Percentiles rank a stretch among this genome's conserved stretches.
phyloP scores from a whole-genome alignment of 148 eudicot species.

The Persicaria maculosa region DNA sequence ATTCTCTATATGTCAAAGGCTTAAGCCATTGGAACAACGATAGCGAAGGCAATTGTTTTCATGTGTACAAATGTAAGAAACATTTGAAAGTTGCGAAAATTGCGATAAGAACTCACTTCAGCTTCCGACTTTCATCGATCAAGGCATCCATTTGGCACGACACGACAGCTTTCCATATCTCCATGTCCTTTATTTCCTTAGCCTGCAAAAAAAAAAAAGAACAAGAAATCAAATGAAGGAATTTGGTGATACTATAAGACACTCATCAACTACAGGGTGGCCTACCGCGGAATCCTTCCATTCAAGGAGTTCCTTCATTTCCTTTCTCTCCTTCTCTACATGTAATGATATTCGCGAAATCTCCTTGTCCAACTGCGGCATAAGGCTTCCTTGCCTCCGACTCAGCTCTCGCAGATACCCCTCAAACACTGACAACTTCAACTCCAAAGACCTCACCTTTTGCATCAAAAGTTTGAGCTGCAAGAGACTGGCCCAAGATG shows the following conservation, averaged over 20 bases:
- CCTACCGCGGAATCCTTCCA: slow-evolving; percentile 70
- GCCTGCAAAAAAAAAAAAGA: slow-evolving; percentile 32
- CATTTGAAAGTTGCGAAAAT: background rate
- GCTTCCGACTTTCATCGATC: slow-evolving; percentile 44
- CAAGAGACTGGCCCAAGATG: too few species aligned
- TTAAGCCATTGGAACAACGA: too few species aligned
- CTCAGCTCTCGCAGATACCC: slow-evolving; percentile 64
- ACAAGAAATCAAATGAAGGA: background rate
- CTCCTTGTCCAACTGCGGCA: slow-evolving; percentile 67
- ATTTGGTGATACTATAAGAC: background rate
- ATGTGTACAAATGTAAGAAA: background rate
- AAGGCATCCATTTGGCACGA: slow-evolving; percentile 55
- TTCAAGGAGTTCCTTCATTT: slow-evolving; percentile 47
- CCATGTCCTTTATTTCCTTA: slow-evolving; percentile 41
- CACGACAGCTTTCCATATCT: slow-evolving; percentile 52
- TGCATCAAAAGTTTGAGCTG: slow-evolving; percentile 85
- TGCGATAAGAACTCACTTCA: slow-evolving; percentile 38
- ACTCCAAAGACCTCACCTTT: slow-evolving; percentile 74
- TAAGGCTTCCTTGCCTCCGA: slow-evolving; percentile 50
- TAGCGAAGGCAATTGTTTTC: background rate
- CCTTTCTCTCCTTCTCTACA: slow-evolving; percentile 48
- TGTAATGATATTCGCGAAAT: slow-evolving; percentile 32
- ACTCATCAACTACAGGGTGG: background rate
- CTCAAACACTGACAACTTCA: slow-evolving; percentile 66
- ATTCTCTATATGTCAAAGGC: too few species aligned